Conservation (phyloP, 1,139 yeast genomes). For the Candida freyschussii region DNA sequence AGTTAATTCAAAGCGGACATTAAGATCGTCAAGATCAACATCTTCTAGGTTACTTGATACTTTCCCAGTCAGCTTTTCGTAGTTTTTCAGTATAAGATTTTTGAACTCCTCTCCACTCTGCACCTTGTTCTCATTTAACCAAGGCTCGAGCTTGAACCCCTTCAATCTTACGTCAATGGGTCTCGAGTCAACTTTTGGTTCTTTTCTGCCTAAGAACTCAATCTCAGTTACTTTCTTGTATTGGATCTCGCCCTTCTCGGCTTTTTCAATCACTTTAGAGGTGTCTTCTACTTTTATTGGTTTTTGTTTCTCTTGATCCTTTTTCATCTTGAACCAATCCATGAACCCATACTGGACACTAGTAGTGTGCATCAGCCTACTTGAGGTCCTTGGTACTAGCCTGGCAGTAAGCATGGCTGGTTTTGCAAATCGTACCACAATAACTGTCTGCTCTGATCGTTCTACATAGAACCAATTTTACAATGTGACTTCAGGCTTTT, state of each 20-base stretch:
- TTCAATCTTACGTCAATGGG: conserved; percentile 26
- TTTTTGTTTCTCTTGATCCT: conserved; percentile 18
- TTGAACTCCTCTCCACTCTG: conserved; percentile 23
- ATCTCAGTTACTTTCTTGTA: conserved; percentile 18
- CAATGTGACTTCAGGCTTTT: too few species aligned
- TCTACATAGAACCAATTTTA: too few species aligned
- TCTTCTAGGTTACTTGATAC: conserved; percentile 14
- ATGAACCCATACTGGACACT: conserved; percentile 28
- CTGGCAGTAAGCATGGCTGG: too few species aligned
- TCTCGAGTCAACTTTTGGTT: conserved; percentile 3
- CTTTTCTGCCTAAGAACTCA: conserved; percentile 23
- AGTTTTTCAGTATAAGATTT: conserved; percentile 25
- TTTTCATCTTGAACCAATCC: conserved; percentile 33
- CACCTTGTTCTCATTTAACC: conserved; percentile 30
- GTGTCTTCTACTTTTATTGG: conserved; percentile 18
- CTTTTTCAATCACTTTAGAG: conserved; percentile 22
- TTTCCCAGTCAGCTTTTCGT: conserved; percentile 18
- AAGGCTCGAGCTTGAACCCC: conserved; percentile 31
- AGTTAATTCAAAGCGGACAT: conserved; percentile 52
- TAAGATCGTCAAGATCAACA: conserved; percentile 39
- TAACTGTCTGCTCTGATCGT: too few species aligned
- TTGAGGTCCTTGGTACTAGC: conserved; percentile 5
- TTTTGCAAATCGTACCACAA: too few species aligned
- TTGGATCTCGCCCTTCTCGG: conserved; percentile 21
- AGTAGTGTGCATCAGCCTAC: conserved; percentile 23